Base-by-base conservation (phyloP, 805 yeast species). In the Priceomyces medius region DNA sequence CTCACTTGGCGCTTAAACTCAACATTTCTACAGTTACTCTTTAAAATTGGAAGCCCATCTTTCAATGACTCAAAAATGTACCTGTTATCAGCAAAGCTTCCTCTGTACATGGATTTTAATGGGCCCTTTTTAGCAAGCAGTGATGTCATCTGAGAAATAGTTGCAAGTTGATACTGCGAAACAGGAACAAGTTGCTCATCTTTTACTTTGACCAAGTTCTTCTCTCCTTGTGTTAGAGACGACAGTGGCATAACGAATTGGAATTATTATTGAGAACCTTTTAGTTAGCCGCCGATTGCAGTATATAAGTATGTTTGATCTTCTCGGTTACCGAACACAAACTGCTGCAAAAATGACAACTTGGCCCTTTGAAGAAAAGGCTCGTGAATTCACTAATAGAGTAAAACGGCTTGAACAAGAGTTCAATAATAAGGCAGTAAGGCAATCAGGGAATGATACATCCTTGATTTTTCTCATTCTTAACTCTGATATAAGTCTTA, bases 401-500 rank as follows among this genome's bases (percentile, higher is more conserved):
- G 9, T 35, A 21, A 18, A 13, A 26, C 27, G 32, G 18, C 27
- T 37, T 13, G 26, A 23, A 14, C 6, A 31, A 4, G 12, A 19
- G n/a, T 31, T 31, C 34, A 17, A 31, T 6, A 13, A 5, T 31
- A 31, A 12, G 10, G 21, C 34, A 4, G 8, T 7, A 9, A 34
- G 34, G 21, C 19, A 38, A 7, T 20, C 31, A 14, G 19, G 40
- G 20, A 31, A 20, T 20, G 47, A 46, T 20, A 46, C 50, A 3
- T 35, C 47, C 3, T 29, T 48, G 19, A 29, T 44, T 9, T 53
- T 41, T 37, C 31, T 53, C 18, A 31, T 53, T 3, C 19, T 53
- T 7, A 33, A 45, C 13, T 38, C 47, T n/a, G 38, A 41, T 19
- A 24, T 34, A n/a, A 19, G 4, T 16, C 41, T 50, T 28, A 43